Conservation (phyloP, 2,329 filamentous ascomycete genomes). For the Penicillium expansum region DNA sequence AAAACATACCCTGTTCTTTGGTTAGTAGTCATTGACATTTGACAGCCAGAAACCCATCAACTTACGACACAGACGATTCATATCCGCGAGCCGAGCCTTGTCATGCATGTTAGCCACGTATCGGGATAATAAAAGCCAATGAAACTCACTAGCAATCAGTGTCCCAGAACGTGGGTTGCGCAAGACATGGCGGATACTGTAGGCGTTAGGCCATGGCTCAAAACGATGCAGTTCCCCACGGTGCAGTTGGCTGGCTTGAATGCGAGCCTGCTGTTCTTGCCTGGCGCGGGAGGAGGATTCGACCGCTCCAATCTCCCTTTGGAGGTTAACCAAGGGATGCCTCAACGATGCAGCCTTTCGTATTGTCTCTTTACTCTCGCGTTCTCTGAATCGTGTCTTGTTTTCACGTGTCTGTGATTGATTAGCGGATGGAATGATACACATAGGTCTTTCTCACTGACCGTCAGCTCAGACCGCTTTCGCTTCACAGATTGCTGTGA, state of each 20-base stretch:
- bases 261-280: constrained; percentile 28
- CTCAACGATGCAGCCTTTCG: constrained; percentile 29
- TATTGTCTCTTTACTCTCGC: constrained; percentile 35
- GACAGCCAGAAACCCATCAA: not conserved
- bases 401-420: constrained; percentile 30
- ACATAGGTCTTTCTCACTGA: constrained; percentile 3
- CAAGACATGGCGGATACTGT: constrained; percentile 32
- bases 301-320: constrained; percentile 31
- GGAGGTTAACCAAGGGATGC: constrained; percentile 30
- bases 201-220: constrained; percentile 27
- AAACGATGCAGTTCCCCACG: constrained; percentile 33
- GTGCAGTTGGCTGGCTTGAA: constrained; percentile 34
- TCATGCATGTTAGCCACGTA: constrained; percentile 14
- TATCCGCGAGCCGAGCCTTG: constrained; percentile 31
- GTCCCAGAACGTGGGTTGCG: constrained; percentile 37
- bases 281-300: constrained; percentile 16
- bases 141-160: constrained; percentile 36
- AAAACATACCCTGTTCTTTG: constrained; percentile 29
- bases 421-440: constrained; percentile 5
- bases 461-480: constrained; percentile 50
- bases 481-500: constrained; percentile 59
- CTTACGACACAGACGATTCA: constrained; percentile 35
- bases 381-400: constrained; percentile 24
- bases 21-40: constrained; percentile 6
- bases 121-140: not conserved